phyloP scores from a whole-genome alignment of 768 basidiomycete species.

The Chalciporus piperatus region DNA sequence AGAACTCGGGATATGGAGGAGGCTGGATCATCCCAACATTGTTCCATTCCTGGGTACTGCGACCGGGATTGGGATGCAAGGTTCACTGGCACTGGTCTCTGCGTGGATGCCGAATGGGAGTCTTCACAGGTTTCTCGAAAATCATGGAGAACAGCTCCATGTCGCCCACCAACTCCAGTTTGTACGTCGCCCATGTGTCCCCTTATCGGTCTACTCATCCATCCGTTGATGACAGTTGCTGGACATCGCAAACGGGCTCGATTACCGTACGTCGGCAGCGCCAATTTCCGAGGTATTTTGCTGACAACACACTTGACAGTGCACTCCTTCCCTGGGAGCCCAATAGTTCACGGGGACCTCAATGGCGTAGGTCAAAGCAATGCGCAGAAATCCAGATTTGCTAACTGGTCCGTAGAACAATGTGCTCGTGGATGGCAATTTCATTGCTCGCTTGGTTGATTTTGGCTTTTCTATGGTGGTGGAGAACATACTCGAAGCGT shows the following conservation, averaged over 20 bases:
- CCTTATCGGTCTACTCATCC: not conserved
- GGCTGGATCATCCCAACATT: slow-evolving; percentile 19
- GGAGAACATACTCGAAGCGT: not conserved
- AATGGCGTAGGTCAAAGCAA: not conserved
- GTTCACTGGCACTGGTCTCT: slow-evolving; percentile 23
- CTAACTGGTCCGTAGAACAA: slow-evolving; percentile 5
- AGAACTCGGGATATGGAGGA: slow-evolving; percentile 24
- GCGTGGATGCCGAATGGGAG: slow-evolving; percentile 27
- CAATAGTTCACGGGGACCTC: slow-evolving; percentile 8
- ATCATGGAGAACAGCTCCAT: not conserved
- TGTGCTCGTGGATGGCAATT: slow-evolving; percentile 11
- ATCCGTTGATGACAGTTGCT: not conserved
- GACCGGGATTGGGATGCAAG: slow-evolving; percentile 22
- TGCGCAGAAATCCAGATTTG: not conserved
- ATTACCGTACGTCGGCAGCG: not conserved
- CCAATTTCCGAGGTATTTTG: not conserved
- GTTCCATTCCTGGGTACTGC: slow-evolving; percentile 21
- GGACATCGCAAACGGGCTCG: slow-evolving; percentile 6
- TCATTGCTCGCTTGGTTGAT: slow-evolving; percentile 40
- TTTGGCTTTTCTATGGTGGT: slow-evolving; percentile 37
- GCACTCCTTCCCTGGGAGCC: not conserved
- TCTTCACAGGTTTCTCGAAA: slow-evolving; percentile 16
- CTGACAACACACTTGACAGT: not conserved
- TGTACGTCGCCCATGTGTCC: not conserved
- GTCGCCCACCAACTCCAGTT: not conserved